phyloP scores from a whole-genome alignment of 768 basidiomycete genomes.

The Neoboletus magnificus region DNA sequence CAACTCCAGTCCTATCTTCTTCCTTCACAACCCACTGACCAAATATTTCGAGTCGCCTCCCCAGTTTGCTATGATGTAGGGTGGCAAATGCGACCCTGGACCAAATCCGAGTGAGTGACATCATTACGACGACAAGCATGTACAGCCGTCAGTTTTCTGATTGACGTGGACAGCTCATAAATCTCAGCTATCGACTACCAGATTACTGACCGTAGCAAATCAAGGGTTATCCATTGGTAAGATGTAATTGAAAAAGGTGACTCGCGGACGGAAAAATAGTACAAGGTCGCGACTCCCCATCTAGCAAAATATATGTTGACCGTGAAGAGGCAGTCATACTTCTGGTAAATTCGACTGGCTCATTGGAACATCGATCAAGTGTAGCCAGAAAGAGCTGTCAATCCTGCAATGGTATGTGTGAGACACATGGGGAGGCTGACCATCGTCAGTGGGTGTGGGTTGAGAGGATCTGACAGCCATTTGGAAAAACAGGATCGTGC shows the following conservation, averaged over 20 bases:
- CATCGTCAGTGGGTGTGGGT: too few species aligned
- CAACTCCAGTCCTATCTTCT: too few species aligned
- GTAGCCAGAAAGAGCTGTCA: too few species aligned
- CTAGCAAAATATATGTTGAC: too few species aligned
- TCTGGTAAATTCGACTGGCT: too few species aligned
- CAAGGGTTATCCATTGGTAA: not conserved
- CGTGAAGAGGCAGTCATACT: too few species aligned
- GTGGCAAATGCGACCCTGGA: not conserved
- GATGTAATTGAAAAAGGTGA: not conserved
- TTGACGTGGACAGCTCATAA: not conserved
- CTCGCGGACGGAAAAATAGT: not conserved
- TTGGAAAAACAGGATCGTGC: too few species aligned
- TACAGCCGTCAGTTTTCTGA: not conserved
- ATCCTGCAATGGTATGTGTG: too few species aligned
- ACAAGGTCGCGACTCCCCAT: not conserved
- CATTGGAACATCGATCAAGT: too few species aligned
- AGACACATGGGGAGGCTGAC: too few species aligned
- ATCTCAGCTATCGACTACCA: too few species aligned
- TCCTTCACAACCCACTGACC: not conserved
- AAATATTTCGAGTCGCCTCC: not conserved
- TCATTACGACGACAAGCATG: not conserved
- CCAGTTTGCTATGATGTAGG: not conserved
- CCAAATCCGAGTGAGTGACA: not conserved
- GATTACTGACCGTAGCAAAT: not conserved
- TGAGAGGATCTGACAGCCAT: too few species aligned